Percentiles rank a stretch among this genome's conserved stretches.
Evolutionary conservation across 306 rosid genomes (phyloP).

Genomic region (Elaeagnus macrophylla): DNA sequence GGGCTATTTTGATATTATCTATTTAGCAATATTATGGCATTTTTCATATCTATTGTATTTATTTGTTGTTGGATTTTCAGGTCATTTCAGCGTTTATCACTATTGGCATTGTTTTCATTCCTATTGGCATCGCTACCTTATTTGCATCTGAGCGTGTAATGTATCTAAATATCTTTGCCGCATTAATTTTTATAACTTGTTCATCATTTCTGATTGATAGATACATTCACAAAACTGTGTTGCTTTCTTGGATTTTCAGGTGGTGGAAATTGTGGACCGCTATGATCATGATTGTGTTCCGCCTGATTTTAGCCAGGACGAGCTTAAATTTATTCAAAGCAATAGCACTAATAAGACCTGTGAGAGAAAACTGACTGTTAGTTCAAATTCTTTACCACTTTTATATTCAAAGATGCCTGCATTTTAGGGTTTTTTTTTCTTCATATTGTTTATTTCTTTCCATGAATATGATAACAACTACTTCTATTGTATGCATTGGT

Average conservation of each 20-base stretch:
- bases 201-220: background rate
- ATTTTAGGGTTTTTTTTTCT: background rate
- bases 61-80: slow-evolving; percentile 26
- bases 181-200: background rate
- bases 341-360: slow-evolving; percentile 48
- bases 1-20: background rate
- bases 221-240: slow-evolving; percentile 3
- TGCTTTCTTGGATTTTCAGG: slow-evolving; percentile 35
- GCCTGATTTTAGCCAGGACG: slow-evolving; percentile 7
- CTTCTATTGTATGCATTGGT: slow-evolving; percentile 8
- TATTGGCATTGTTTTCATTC: slow-evolving; percentile 57
- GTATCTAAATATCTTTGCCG: background rate
- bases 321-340: slow-evolving; percentile 42
- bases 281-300: slow-evolving; percentile 64
- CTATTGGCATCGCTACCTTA: slow-evolving; percentile 63
- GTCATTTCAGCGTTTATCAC: slow-evolving; percentile 48
- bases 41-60: background rate
- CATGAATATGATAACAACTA: background rate
- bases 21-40: background rate
- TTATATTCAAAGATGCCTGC: background rate
- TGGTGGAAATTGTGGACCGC: slow-evolving; percentile 44
- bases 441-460: background rate
- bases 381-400: slow-evolving; percentile 24
- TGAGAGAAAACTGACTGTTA: slow-evolving; percentile 37
- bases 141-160: slow-evolving; percentile 64